These are phyloP conservation scores for Dictyostelium firmibasis DNA, from an alignment of 78 protist species.

Conservation along the genomic window DNA sequence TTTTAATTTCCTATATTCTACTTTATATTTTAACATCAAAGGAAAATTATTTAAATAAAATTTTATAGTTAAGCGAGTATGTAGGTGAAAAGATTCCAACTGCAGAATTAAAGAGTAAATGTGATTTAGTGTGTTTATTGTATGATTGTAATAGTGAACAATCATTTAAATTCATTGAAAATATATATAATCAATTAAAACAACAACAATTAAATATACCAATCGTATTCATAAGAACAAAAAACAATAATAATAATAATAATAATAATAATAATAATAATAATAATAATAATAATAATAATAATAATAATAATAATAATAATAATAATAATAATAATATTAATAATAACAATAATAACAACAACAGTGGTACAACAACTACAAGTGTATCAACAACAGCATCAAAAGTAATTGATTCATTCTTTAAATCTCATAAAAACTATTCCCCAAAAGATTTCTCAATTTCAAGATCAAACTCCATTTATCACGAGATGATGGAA, in stretches of 20 bases:
- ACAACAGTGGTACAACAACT: no score
- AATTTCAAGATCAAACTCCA: background rate
- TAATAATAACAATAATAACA: no score
- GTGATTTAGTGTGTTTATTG: slow-evolving; percentile 41
- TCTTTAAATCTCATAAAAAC: background rate
- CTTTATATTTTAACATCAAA: background rate
- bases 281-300: background rate
- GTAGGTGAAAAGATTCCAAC: background rate
- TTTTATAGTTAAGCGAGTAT: slow-evolving; percentile 18
- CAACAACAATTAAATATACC: background rate
- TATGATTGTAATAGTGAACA: slow-evolving; percentile 9
- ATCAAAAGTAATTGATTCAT: background rate
- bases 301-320: background rate
- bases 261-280: background rate
- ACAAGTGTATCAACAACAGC: background rate
- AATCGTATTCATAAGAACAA: slow-evolving; percentile 9
- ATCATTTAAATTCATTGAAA: slow-evolving; percentile 39
- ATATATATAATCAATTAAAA: background rate
- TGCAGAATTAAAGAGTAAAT: background rate
- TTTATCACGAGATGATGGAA: slow-evolving; percentile 11
- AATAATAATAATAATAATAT: background rate
- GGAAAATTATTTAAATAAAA: no score
- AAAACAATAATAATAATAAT: background rate
- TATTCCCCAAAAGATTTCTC: background rate
- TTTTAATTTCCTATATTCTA: background rate